Conservation (phyloP, 352 stramenopile genomes). For the Phytopythium ostracodes region DNA sequence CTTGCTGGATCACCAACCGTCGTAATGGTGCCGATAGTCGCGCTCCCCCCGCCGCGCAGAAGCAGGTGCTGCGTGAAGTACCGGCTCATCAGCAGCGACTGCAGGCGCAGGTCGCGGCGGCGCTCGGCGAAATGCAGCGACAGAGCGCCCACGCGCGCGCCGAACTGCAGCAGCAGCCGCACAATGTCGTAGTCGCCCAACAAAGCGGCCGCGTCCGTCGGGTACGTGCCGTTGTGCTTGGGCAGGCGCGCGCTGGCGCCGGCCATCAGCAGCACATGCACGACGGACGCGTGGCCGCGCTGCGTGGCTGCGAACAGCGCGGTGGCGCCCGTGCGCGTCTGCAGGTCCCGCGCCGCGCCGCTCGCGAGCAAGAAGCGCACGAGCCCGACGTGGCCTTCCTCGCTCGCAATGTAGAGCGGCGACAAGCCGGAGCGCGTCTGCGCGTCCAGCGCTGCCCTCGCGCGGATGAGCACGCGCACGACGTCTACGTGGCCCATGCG, state of each 20-base stretch:
- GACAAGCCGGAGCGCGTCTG: slow-evolving; percentile 78
- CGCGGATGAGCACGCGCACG: slow-evolving; percentile 40
- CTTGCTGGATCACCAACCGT: not conserved
- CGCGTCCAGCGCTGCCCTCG: slow-evolving; percentile 53
- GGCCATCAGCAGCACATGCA: slow-evolving; percentile 47
- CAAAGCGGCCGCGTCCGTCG: slow-evolving; percentile 66
- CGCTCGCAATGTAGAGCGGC: slow-evolving; percentile 78
- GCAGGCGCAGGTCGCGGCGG: slow-evolving; percentile 49
- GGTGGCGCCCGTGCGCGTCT: slow-evolving; percentile 50
- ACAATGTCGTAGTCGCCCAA: slow-evolving; percentile 58
- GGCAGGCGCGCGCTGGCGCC: slow-evolving; percentile 48
- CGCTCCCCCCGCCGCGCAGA: slow-evolving; percentile 10
- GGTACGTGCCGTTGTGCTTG: slow-evolving; percentile 72
- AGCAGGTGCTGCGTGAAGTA: slow-evolving; percentile 61
- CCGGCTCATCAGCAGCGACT: slow-evolving; percentile 52
- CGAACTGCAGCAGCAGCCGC: slow-evolving; percentile 58
- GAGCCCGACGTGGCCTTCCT: slow-evolving; percentile 71
- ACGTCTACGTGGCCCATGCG: slow-evolving; percentile 72
- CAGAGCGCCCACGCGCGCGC: slow-evolving; percentile 55
- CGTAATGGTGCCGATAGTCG: not conserved
- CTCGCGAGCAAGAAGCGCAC: slow-evolving; percentile 52
- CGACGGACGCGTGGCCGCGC: slow-evolving; percentile 51
- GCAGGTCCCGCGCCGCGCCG: slow-evolving; percentile 35
- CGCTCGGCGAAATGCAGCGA: slow-evolving; percentile 76
- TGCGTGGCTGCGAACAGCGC: slow-evolving; percentile 78